Evolutionary conservation across 192 early-diverging fungal genomes (phyloP), one percentile per base, ranked within the genome.

Genomic region (Funneliformis mosseae): DNA sequence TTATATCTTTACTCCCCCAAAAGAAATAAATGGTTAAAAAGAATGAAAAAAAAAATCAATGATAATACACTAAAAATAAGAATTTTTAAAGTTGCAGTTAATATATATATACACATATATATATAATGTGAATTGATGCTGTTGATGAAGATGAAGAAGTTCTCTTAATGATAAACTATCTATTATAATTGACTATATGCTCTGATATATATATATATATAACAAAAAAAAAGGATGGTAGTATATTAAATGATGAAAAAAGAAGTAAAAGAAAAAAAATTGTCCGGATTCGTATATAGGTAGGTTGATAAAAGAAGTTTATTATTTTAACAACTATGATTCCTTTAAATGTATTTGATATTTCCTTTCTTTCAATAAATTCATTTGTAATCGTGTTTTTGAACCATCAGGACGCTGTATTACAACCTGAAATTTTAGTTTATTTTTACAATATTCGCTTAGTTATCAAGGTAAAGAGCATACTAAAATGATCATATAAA

Each of bases 341-440:
- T 69, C 78, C 68, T 79, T 79, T 28, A 79, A 42, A 41, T 50
- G 78, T 38, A 79, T 79, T 50, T 79, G 68, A 79, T 71, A 61
- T 71, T 67, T 66, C 21, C 78, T 55, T 69, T 79, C 78, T 55
- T 42, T 71, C 39, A 79, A 41, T 60, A 68, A 42, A 71, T 67
- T 79, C 28, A 71, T 42, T 71, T 69, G 66, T 38, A 79, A 16
- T 60, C 67, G 38, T 41, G 78, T 71, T 42, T 55, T 79, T n/a
- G 78, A 79, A 59, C 78, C 78, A 41, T 79, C 78, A 9, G 64
- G 62, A 59, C 55, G 27, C 27, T 79, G 78, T 71, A 79, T 71
- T 69, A 71, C 64, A 16, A 71, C 78, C 78, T 79, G 48, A 7
- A 38, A 46, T 1, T n/a, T 23, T 33, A n/a, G 41, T 73, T 27